These are phyloP conservation scores for Trametes hirsuta DNA, from an alignment of 1,284 basidiomycete genomes.

Conservation along the genomic window DNA sequence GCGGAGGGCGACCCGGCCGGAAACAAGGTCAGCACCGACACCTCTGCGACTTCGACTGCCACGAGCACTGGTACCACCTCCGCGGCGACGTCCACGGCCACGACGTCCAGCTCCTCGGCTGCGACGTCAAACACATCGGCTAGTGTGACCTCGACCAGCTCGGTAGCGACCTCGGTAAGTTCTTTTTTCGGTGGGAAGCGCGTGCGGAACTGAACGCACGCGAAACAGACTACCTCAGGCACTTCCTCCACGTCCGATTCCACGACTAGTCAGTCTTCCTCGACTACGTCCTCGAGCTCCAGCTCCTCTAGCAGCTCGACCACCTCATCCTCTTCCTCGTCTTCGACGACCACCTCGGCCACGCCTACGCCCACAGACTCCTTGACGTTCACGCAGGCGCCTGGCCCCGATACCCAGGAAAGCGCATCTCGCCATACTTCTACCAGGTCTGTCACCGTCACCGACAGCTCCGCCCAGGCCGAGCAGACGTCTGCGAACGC, in stretches of 20 bases:
- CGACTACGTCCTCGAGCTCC: slow-evolving; percentile 15
- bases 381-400: slow-evolving; percentile 1
- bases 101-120: not conserved
- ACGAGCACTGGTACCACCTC: slow-evolving; percentile 2
- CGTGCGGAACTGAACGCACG: too few relatives aligned
- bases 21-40: slow-evolving; percentile 3
- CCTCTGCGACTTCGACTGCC: slow-evolving; percentile 4
- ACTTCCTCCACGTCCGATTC: too few relatives aligned
- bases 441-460: slow-evolving; percentile 24
- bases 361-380: slow-evolving; percentile 20
- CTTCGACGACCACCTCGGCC: slow-evolving; percentile 23
- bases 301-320: slow-evolving; percentile 16
- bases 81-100: not conserved
- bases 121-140: not conserved
- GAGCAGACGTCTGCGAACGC: slow-evolving; percentile 16
- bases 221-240: too few relatives aligned
- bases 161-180: not conserved
- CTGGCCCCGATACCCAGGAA: slow-evolving; percentile 24
- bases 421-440: slow-evolving; percentile 5
- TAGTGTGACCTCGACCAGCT: not conserved
- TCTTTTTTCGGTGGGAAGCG: not conserved
- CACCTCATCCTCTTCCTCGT: slow-evolving; percentile 7
- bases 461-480: slow-evolving; percentile 15
- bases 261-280: slow-evolving; percentile 14
- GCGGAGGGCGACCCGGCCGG: slow-evolving; percentile 26